Conservation (phyloP, 1,284 basidiomycete species). For the Ganoderma multipileum region DNA sequence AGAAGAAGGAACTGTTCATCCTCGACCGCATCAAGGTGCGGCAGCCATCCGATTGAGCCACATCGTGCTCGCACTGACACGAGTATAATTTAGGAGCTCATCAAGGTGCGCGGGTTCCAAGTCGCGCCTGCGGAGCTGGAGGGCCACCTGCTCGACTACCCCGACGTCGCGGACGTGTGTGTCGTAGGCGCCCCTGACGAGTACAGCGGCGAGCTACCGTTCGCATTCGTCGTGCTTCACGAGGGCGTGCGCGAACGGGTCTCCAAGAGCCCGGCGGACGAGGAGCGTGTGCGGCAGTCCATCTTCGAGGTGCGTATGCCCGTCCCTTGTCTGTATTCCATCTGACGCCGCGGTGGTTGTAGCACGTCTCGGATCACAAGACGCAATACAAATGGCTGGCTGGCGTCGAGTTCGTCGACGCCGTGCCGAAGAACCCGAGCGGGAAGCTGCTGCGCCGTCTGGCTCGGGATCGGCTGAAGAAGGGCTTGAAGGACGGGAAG, state of each 20-base stretch:
- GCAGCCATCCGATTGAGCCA: neutral
- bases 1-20: slow-evolving; percentile 49
- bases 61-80: too few relatives aligned
- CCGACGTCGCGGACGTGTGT: slow-evolving; percentile 55
- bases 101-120: slow-evolving; percentile 74
- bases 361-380: slow-evolving; percentile 37
- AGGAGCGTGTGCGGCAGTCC: slow-evolving; percentile 37
- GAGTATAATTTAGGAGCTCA: too few relatives aligned
- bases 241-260: slow-evolving; percentile 50
- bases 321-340: neutral
- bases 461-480: slow-evolving; percentile 30
- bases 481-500: slow-evolving; percentile 26
- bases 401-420: slow-evolving; percentile 34
- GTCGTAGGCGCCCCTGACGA: slow-evolving; percentile 82
- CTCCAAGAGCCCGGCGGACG: slow-evolving; percentile 41
- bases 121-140: slow-evolving; percentile 51
- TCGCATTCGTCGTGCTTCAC: slow-evolving; percentile 72
- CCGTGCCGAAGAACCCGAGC: slow-evolving; percentile 37
- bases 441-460: slow-evolving; percentile 36
- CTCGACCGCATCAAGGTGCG: slow-evolving; percentile 54
- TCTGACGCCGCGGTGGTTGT: slow-evolving; percentile 22
- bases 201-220: slow-evolving; percentile 79
- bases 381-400: slow-evolving; percentile 36
- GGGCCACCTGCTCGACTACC: slow-evolving; percentile 73
- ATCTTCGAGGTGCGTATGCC: slow-evolving; percentile 33